Evolutionary conservation across 23 red algal species (phyloP), one percentile per base, ranked within the genome.

Genomic region (Gracilariopsis chorda): DNA sequence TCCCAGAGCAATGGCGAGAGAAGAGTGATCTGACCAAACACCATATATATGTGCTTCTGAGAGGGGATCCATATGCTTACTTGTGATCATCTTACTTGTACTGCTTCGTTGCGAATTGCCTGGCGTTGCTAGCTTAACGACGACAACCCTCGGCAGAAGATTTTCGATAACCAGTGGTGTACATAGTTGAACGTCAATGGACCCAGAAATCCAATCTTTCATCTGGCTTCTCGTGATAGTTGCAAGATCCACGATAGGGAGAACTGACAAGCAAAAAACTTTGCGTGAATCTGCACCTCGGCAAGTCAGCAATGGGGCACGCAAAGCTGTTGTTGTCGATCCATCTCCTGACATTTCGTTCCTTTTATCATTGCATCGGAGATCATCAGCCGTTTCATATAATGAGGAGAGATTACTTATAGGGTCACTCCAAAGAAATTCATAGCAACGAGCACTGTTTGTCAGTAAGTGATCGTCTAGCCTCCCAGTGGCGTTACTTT

Each of bases 161-260:
- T 94, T 94, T 68, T 86, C 79, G 30, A 94, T 43, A 32, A 94
- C 80, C 33, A 94, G n/a, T 5, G 91, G 91, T 8, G 91, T 59
- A 41, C 91, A 85, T 19, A 94, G 42, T 46, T 80, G 82, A 36
- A 94, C 48, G 77, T 94, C 91, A 40, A 94, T 48, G 0, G 45
- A 42, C 24, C 80, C 80, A 67, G 40, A 37, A 29, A 62, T 48
- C 14, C 60, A 52, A 63, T 69, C 58, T 27, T 41, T 80, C 32
- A 48, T 27, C 30, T 39, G 39, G 28, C 8, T 42, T 1, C 13
- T 20, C 2, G 42, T 48, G 48, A 30, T 24, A 36, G 56, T 24
- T 8, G 19, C 17, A 24, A 44, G 60, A 53, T 87, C 82, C 13
- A 89, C 70, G 21, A 62, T 9, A 30, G 89, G 89, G 45, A 56